phyloP scores from a whole-genome alignment of 2,329 filamentous ascomycete species.

The Ophiostoma piceae region DNA sequence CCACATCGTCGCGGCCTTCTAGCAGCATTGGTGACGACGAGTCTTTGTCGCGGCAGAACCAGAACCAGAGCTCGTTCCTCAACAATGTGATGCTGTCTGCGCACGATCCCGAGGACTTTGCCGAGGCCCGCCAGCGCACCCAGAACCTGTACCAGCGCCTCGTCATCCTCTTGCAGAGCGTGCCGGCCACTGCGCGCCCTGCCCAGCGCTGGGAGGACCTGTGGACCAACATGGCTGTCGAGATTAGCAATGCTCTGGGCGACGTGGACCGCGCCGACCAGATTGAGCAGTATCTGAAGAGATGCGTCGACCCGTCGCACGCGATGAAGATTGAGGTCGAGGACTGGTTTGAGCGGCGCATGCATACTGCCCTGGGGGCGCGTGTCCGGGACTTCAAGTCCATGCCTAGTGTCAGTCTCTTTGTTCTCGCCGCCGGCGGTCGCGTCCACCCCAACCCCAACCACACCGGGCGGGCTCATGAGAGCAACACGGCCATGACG shows the following conservation, averaged over 20 bases:
- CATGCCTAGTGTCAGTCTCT: constrained; percentile 49
- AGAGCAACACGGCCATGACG: constrained; percentile 20
- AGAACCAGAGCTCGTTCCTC: neutral
- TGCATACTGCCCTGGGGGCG: constrained; percentile 45
- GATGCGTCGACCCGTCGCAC: constrained; percentile 15
- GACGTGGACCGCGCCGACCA: constrained; percentile 14
- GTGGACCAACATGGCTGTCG: constrained; percentile 49
- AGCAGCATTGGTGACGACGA: constrained; percentile 48
- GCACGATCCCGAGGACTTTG: constrained; percentile 33
- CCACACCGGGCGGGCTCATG: constrained; percentile 31
- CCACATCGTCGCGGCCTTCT: constrained; percentile 38
- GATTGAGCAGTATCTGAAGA: constrained; percentile 24
- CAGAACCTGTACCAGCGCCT: constrained; percentile 50
- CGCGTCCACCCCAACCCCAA: constrained; percentile 35
- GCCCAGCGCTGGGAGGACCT: constrained; percentile 48
- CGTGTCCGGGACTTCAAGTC: constrained; percentile 50
- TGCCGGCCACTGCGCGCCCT: constrained; percentile 40
- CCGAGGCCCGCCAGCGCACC: constrained; percentile 42
- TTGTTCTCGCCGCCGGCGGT: constrained; percentile 51
- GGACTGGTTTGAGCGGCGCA: constrained; percentile 44
- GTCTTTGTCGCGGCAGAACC: constrained; percentile 43
- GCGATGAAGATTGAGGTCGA: constrained; percentile 41
- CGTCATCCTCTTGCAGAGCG: constrained; percentile 51
- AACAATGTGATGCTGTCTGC: constrained; percentile 13
- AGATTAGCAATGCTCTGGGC: constrained; percentile 49